Base-by-base conservation (phyloP, 192 early-diverging fungal species). In the Podila minutissima region DNA sequence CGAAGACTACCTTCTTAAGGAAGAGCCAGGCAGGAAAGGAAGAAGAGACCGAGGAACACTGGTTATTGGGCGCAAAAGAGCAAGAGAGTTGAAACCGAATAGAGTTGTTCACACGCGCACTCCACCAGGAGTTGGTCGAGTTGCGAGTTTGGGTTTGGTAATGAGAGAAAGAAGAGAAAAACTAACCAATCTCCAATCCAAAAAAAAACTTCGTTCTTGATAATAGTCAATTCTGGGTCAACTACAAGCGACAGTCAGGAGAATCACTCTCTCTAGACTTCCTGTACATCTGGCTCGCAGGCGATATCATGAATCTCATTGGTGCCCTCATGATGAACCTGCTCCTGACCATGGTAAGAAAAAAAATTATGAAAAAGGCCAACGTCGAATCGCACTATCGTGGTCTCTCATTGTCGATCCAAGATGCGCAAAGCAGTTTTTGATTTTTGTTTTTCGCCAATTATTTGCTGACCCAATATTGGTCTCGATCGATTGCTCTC, bases 241-340 rank as follows among this genome's bases (percentile, higher is more conserved):
- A 95, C 84, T 95, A 94, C 85, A 75, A 82, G 74, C 86, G 92
- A 32, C 91, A 94, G 72, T 93, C 89, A 75, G 92, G 93, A 46
- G 92, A 93, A 61, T 92, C 92, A 20, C 76, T 96, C 13, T 94
- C 93, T 29, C 69, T 93, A 60, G 66, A 79, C 5, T 95, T 95
- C 79, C 83, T 94, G 64, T 70, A 90, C 33, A 89, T 94, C 57
- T 96, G 95, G 95, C 76, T 94, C 5, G 73, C 90, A 6, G 95
- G 93, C 37, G 95, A 96, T 67, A 72, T 94, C 12, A 91, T 94
- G 82, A 93, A 92, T 72, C 75, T 95, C 26, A 66, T 89, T 32
- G 95, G 95, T 11, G 88, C 90, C n/a, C 69, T 91, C 35, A 88
- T 93, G 85, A 90, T 95, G 59, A 84, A 88, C 61, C 84, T 96